These are phyloP conservation scores for Ophiocordyceps camponoti-leonardi DNA, from an alignment of 2,329 filamentous ascomycete genomes.

Conservation along the genomic window DNA sequence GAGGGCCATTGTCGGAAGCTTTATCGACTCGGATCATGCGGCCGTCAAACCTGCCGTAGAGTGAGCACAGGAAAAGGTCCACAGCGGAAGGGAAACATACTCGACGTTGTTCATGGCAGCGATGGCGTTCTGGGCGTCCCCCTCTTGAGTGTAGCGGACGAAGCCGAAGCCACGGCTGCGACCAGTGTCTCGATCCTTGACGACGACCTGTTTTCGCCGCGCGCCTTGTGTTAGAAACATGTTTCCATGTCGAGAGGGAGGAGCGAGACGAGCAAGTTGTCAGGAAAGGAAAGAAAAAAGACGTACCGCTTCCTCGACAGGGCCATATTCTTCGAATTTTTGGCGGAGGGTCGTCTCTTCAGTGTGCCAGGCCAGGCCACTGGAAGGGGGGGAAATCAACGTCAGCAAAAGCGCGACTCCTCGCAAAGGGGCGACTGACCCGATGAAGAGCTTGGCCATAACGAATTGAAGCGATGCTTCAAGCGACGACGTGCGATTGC, in stretches of 20 bases:
- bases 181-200: constrained; percentile 93
- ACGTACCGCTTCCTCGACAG: constrained; percentile 89
- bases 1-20: constrained; percentile 63
- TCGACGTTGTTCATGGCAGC: constrained; percentile 73
- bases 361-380: constrained; percentile 97
- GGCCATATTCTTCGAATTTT: constrained; percentile 86
- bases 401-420: constrained; percentile 7
- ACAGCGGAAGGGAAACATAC: constrained; percentile 33
- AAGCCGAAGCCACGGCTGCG: constrained; percentile 96
- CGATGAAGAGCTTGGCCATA: constrained; percentile 94
- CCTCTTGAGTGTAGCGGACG: constrained; percentile 68
- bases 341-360: constrained; percentile 71
- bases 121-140: constrained; percentile 63
- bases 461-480: constrained; percentile 6
- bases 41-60: constrained; percentile 60
- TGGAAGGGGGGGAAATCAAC: constrained; percentile 16
- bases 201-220: constrained; percentile 53
- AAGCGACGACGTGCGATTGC: not conserved
- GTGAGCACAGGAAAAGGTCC: not conserved
- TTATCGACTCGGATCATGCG: constrained; percentile 91
- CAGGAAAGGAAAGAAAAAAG: constrained; percentile 19
- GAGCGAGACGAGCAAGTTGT: not conserved
- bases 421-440: constrained; percentile 37
- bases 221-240: constrained; percentile 5
- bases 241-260: constrained; percentile 1